Evolutionary conservation across 352 stramenopile genomes (phyloP), one percentile per base, ranked within the genome.

Genomic region (Globisporangium alternatum): DNA sequence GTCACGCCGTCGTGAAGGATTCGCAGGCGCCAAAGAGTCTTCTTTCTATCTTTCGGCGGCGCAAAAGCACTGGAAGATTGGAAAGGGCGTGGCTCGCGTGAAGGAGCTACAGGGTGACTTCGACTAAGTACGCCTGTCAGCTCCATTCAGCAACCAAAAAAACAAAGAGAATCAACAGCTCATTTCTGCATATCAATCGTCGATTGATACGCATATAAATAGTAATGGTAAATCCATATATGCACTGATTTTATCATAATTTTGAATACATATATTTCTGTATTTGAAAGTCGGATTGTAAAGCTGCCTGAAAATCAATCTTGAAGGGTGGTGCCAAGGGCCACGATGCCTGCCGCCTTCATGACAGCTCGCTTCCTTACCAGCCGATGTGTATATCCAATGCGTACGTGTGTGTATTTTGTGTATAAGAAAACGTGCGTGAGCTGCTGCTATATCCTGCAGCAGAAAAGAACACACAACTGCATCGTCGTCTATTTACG

Each of bases 401-500:
- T n/a, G 12, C 12, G 28, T 56, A 22, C 25, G 47, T 21, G 47
- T 5, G 12, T 25, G 22, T 37, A 4, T 12, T 35, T 15, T 13
- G 13, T 25, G 2, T 33, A 25, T 31, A 37, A 55, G 28, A 12
- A 5, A 13, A n/a, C 10, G 25, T 10, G 25, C 5, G 17, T 12
- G 49, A 17, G 49, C 10, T 25, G 9, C n/a, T 30, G 21, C 21
- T 45, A 45, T 45, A 45, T 19, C 5, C 13, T 49, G 43, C 43
- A 49, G 6, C 19, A 49, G 12, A 9, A 37, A 49, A 28, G 25
- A 28, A 28, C 17, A 28, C 15, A 49, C 17, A 25, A 17, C 39
- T 45, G 2, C 10, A 6, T 12, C 39, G 19, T 12, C 7, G 52
- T 13, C 65, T 41, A 78, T 63, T 81, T 76, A 2, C 64, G 64